Conservation (phyloP, 768 basidiomycete genomes). For the Guyanaporus albipodus region DNA sequence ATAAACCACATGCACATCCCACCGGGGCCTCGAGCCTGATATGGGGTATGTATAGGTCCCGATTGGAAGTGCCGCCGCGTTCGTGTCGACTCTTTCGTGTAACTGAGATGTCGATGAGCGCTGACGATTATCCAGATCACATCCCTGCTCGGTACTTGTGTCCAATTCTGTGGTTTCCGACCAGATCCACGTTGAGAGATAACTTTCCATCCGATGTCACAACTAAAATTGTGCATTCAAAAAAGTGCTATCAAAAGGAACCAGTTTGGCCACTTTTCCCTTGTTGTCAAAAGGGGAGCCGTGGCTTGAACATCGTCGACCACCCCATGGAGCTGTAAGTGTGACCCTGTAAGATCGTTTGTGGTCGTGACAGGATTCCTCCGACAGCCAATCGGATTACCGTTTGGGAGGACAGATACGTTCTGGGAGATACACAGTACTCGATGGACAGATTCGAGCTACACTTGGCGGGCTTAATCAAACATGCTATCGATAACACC, state of each 20-base stretch:
- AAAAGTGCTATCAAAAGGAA: background rate
- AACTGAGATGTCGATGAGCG: constrained; percentile 1
- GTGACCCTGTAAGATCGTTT: constrained; percentile 8
- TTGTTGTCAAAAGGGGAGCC: too few species aligned
- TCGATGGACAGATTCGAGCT: constrained; percentile 18
- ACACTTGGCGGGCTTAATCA: constrained; percentile 14
- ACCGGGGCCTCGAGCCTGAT: constrained; percentile 13
- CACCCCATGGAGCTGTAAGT: too few species aligned
- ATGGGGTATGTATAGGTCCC: constrained; percentile 20
- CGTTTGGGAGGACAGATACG: constrained; percentile 2
- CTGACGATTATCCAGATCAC: constrained; percentile 11
- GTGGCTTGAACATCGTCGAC: too few species aligned
- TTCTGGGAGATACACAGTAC: constrained; percentile 19
- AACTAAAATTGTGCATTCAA: constrained; percentile 21
- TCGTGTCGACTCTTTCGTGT: constrained; percentile 10
- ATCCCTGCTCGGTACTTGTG: constrained; percentile 7
- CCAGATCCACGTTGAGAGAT: constrained; percentile 6
- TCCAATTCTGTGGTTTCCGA: constrained; percentile 3
- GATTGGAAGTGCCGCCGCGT: constrained; percentile 6
- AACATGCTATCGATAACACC: constrained; percentile 2
- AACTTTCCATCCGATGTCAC: constrained; percentile 12
- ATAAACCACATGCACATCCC: constrained; percentile 11
- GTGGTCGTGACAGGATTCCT: constrained; percentile 4
- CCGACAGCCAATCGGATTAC: constrained; percentile 1
- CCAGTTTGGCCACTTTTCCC: too few species aligned